A percentile compares a stretch with the other conserved stretches of the same genome.
These are phyloP conservation scores for Penicillium sp. DNA, from an alignment of 2,329 filamentous ascomycete species.

Conservation along the genomic window DNA sequence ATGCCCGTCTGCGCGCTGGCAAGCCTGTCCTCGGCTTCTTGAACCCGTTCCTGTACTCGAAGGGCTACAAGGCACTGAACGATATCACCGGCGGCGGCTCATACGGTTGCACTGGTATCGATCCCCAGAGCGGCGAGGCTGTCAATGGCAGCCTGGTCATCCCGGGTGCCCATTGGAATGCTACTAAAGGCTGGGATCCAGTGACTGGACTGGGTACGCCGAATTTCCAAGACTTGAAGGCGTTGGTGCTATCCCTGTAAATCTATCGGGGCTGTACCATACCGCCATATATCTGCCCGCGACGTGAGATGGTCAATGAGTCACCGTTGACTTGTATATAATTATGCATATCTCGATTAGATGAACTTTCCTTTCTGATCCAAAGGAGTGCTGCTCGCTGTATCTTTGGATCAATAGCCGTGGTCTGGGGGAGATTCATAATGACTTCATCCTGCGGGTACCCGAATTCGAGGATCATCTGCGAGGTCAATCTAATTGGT, in stretches of 20 bases:
- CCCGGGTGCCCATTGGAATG: slow-evolving; percentile 30
- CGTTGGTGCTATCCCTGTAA: slow-evolving; percentile 20
- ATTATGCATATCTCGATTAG: no score
- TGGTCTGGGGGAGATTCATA: no score
- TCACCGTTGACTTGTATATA: no score
- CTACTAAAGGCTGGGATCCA: slow-evolving; percentile 41
- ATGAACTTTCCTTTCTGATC: no score
- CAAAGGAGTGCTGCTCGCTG: no score
- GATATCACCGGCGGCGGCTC: slow-evolving; percentile 43
- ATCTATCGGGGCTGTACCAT: no score
- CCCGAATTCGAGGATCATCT: no score
- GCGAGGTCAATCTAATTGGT: no score
- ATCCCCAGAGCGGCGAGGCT: slow-evolving; percentile 27
- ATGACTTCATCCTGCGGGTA: no score
- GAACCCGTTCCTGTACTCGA: slow-evolving; percentile 56
- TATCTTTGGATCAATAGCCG: no score
- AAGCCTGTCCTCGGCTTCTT: slow-evolving; percentile 54
- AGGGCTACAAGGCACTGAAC: slow-evolving; percentile 48
- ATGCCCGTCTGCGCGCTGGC: slow-evolving; percentile 52
- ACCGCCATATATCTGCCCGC: no score
- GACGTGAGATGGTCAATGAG: no score
- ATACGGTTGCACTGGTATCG: slow-evolving; percentile 35
- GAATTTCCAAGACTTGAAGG: slow-evolving; percentile 22
- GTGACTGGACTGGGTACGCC: slow-evolving; percentile 42
- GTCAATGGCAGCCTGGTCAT: slow-evolving; percentile 24